phyloP scores from a whole-genome alignment of 2,329 filamentous ascomycete genomes.

The Graphium sp. region DNA sequence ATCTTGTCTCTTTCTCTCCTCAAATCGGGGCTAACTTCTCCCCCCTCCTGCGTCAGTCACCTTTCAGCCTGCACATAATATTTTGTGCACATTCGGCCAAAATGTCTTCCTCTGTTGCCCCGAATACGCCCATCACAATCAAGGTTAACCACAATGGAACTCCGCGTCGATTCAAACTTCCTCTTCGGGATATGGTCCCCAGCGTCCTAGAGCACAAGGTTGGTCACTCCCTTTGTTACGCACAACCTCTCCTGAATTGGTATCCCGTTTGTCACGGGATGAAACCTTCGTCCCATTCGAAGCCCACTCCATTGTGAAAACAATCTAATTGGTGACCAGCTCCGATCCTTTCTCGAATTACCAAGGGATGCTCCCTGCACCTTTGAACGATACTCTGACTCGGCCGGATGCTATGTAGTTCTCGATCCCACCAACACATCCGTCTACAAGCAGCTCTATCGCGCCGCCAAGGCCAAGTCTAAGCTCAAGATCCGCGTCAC shows the following conservation, averaged over 20 bases:
- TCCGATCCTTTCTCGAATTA: constrained; percentile 18
- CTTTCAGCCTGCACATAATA: too few relatives aligned
- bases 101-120: constrained; percentile 2
- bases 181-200: constrained; percentile 67
- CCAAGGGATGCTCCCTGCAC: constrained; percentile 23
- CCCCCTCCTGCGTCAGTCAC: too few relatives aligned
- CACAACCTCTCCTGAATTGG: too few relatives aligned
- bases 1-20: too few relatives aligned
- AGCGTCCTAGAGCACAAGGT: constrained; percentile 69
- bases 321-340: constrained; percentile 10
- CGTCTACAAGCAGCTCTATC: constrained; percentile 92
- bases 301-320: too few relatives aligned
- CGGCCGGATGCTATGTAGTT: constrained; percentile 61
- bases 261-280: neutral
- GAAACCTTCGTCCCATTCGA: neutral
- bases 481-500: constrained; percentile 82
- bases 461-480: constrained; percentile 92
- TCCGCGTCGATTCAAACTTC: constrained; percentile 75
- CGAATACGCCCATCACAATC: constrained; percentile 43
- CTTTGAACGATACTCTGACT: constrained; percentile 93
- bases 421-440: constrained; percentile 63
- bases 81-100: too few relatives aligned
- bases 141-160: constrained; percentile 67
- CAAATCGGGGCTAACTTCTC: too few relatives aligned
- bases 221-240: constrained; percentile 20